These are phyloP conservation scores for Selaginella tamariscina DNA, from an alignment of 75 land plant genomes.

Conservation along the genomic window DNA sequence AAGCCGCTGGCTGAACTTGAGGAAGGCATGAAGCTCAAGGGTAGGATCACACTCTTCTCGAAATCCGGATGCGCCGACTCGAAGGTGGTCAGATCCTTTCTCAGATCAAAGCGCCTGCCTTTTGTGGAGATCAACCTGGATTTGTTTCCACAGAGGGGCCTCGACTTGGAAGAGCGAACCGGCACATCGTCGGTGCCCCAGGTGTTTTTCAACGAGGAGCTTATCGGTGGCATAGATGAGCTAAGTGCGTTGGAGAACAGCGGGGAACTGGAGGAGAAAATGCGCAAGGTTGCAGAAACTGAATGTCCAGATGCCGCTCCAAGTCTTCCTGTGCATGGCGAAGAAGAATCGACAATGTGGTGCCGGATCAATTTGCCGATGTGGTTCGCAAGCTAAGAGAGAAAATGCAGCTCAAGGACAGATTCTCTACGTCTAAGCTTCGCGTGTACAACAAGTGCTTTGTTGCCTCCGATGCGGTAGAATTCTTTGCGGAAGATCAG, in stretches of 20 bases:
- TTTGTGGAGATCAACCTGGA: conserved; percentile 68
- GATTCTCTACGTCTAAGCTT: conserved; percentile 51
- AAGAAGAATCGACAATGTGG: conserved; percentile 55
- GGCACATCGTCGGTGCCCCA: conserved; percentile 54
- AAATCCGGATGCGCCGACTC: conserved; percentile 52
- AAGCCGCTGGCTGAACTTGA: conserved; percentile 13
- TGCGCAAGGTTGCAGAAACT: conserved; percentile 34
- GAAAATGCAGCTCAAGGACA: conserved; percentile 40
- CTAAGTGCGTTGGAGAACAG: conserved; percentile 39
- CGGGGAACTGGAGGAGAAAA: conserved; percentile 50
- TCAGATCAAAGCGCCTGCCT: conserved; percentile 35
- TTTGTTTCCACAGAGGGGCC: conserved; percentile 51
- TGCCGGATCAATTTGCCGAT: conserved; percentile 49
- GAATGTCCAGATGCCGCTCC: conserved; percentile 51
- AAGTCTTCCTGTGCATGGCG: conserved; percentile 50
- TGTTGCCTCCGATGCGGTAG: conserved; percentile 66
- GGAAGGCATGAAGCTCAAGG: conserved; percentile 31
- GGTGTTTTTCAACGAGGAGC: conserved; percentile 49
- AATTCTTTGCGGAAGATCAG: conserved; percentile 70
- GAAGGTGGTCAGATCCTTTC: conserved; percentile 33
- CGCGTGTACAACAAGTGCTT: conserved; percentile 54
- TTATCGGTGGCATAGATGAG: conserved; percentile 54
- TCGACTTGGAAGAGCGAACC: conserved; percentile 53
- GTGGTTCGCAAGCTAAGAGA: conserved; percentile 55
- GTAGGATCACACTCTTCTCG: conserved; percentile 54